Base-by-base conservation (phyloP, 345 rosid species). In the Erucastrum elatum region DNA sequence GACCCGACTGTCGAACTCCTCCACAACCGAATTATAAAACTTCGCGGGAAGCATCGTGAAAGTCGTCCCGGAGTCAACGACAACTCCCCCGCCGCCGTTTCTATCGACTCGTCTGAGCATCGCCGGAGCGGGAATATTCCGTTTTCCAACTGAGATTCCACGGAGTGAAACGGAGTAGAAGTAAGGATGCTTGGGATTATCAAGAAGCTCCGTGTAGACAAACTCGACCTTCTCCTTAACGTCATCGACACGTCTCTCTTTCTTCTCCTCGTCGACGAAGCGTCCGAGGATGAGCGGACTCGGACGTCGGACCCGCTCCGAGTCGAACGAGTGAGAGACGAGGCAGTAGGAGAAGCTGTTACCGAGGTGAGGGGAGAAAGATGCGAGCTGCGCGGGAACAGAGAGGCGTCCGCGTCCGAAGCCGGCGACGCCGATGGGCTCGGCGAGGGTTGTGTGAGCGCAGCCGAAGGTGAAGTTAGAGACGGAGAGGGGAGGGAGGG, bases 231-330 rank as follows among this genome's bases (percentile, higher is more conserved):
- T 64, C 71, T 74, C 56, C 4, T n/a, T 29, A 6, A 29, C 65
- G 8, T 26, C 41, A 30, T 29, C 55, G 0, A 68, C 58, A 21
- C 80, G 80, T 70, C 74, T 84, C 82, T 83, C 83, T 26, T 88
- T 87, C 8, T 85, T 87, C 26, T 85, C 88, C 26, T 85, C 31
- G 27, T 34, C 37, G 29, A 8, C 25, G 80, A 76, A 74, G 5
- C 97, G 91, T 16, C 99, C 99, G 1, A 95, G 89, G 77, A 95
- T 95, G 76, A 95, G 93, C 0, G 99, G 96, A 77, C 98, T 92
- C 65, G 96, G 91, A 11, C 73, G 88, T 21, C 87, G 88, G 31
- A 87, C 82, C 41, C 84, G 79, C 37, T 86, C 90, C 3, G 98
- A 82, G 83, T 93, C 87, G 60, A 95, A 95, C 56, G 97, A 88